These are phyloP conservation scores for Mycena sp. DNA, from an alignment of 1,284 basidiomycete species.

Conservation along the genomic window DNA sequence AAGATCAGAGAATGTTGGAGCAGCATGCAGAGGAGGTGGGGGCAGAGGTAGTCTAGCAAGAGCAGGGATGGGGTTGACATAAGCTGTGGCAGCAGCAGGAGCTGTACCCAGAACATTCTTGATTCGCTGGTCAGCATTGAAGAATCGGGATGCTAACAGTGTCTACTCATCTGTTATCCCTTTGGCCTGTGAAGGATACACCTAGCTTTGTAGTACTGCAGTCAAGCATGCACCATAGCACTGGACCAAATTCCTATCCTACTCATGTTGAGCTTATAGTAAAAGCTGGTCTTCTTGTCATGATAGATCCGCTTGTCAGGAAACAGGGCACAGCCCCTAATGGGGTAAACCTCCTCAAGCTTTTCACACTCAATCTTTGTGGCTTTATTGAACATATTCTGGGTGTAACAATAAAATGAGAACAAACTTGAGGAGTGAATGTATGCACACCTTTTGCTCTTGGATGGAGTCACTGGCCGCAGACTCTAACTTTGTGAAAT, in stretches of 20 bases:
- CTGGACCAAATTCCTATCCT: background rate
- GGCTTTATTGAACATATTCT: no score
- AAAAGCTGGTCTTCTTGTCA: background rate
- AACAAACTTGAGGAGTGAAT: no score
- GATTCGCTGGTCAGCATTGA: slow-evolving; percentile 3
- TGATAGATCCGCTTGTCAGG: background rate
- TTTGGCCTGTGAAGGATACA: background rate
- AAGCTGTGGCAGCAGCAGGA: background rate
- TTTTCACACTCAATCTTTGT: background rate
- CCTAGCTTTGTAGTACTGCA: background rate
- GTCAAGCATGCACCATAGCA: background rate
- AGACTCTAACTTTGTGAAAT: no score
- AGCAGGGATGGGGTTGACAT: background rate
- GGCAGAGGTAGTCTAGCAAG: background rate
- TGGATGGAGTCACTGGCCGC: no score
- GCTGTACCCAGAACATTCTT: background rate
- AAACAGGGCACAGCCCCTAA: background rate
- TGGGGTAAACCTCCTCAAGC: background rate
- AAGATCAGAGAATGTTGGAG: background rate
- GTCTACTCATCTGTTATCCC: background rate
- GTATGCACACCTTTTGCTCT: no score
- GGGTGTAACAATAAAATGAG: no score
- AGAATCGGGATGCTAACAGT: background rate
- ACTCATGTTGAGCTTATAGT: background rate
- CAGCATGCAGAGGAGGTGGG: background rate